Evolutionary conservation across 1,284 basidiomycete species (phyloP), one percentile per base, ranked within the genome.

Genomic region (Leccinum fuscescens): DNA sequence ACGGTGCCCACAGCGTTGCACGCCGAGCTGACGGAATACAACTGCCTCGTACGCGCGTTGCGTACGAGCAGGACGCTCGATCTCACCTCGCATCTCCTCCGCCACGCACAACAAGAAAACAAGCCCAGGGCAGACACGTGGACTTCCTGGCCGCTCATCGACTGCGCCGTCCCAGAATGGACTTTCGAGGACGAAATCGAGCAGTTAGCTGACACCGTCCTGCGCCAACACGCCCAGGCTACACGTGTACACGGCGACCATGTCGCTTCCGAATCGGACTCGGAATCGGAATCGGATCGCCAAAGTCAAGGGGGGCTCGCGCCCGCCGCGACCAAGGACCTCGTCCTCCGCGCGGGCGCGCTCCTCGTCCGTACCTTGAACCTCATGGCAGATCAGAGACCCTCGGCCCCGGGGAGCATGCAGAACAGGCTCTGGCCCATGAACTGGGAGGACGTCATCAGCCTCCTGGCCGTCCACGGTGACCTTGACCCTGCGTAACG

Each of bases 401-500:
- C 70, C 54, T 61, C 66, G 15, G 69, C 62, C 6, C 59, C 72
- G 24, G 73, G 64, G 35, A 75, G 72, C 51, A 73, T 74, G 72
- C 73, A 72, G 49, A 74, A 73, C 54, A 70, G 73, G 54, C 63
- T 72, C 2, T 67, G 58, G 58, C 58, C 64, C 7, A 67, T 72
- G 66, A 66, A 72, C 29, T 75, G 73, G 73, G 62, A 75, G 59
- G 70, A 74, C 58, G 64, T 72, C 37, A 56, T 74, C 44, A 60
- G 57, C 37, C 56, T 71, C 1, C 56, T 74, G 39, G 64, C 66
- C 22, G 66, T 64, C 52, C 51, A 55, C n/a, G 64, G 62, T 8
- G 44, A 54, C 53, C 46, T 72, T 20, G 51, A 73, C 51, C 49
- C 60, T 27, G 39, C 42, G 70, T 72, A 62, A 22, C 12, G 6